Base-by-base conservation (phyloP, 306 rosid species). In the Gynostemma pentaphyllum region DNA sequence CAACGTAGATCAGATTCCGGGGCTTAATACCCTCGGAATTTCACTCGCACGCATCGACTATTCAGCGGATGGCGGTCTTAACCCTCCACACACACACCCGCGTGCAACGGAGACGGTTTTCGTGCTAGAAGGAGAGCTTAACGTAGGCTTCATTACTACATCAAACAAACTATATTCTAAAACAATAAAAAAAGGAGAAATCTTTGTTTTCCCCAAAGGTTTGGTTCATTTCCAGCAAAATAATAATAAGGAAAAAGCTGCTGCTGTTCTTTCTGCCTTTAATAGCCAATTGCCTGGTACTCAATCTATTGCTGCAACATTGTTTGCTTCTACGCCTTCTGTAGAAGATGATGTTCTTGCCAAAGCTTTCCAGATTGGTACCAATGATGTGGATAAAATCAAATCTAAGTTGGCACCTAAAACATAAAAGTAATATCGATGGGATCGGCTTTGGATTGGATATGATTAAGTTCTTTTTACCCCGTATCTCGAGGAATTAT, bases 261-360 rank as follows among this genome's bases (percentile, higher is more conserved):
- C 64, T 19, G 18, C 64, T 36, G 45, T 57, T 22, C 11, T 57
- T 11, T 4, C 64, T 15, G 64, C 64, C 64, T 57, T 57, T 45
- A 57, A 57, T 18, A 57, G 64, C 46, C 64, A 57, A 41, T 12
- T 57, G 18, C 64, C 64, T 18, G 64, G 64, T 16, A 57, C 64
- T 13, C 18, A 34, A 41, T 57, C 64, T 5, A 14, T 57, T 1
- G 64, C 19, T 0, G 29, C 64, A n/a, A 41, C 64, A 27, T 36
- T 57, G 64, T 55, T 55, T n/a, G 22, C 24, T 2, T 19, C 62
- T 14, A 28, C 62, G 22, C 62, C 62, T 0, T 3, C 62, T 4
- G 62, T 55, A 1, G 62, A 30, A 12, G n/a, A 55, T 15, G 62
- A 15, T 15, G n/a, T 55, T 24, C 62, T 55, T 0, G 42, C 62